A percentile compares a stretch with the other conserved stretches of the same genome.
Evolutionary conservation across 805 yeast species (phyloP).

Genomic region (Dipodascopsis tothii): DNA sequence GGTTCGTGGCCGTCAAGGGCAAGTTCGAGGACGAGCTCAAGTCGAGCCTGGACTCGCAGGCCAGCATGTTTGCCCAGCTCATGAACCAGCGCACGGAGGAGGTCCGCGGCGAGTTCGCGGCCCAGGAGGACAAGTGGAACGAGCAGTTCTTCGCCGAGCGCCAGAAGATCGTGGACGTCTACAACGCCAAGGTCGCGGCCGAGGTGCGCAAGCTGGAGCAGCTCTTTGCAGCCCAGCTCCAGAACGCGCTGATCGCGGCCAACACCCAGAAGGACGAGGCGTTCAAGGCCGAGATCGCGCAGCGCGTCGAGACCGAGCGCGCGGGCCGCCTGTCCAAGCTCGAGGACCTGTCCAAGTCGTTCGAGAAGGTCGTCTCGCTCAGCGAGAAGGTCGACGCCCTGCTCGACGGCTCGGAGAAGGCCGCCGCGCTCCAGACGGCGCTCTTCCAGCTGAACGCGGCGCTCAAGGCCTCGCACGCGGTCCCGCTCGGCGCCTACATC

Average conservation of each 20-base stretch:
- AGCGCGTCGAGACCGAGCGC: constrained; percentile 63
- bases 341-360: constrained; percentile 47
- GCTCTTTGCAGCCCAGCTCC: constrained; percentile 29
- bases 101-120: constrained; percentile 29
- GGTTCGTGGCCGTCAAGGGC: constrained; percentile 14
- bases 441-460: constrained; percentile 39
- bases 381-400: constrained; percentile 35
- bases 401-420: constrained; percentile 35
- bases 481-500: constrained; percentile 33
- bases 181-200: constrained; percentile 46
- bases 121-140: constrained; percentile 50
- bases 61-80: constrained; percentile 28
- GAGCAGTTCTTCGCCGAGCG: constrained; percentile 58
- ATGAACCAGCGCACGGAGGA: constrained; percentile 25
- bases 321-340: constrained; percentile 68
- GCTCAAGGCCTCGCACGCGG: constrained; percentile 35
- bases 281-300: constrained; percentile 50
- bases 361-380: constrained; percentile 47
- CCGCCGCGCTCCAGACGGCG: constrained; percentile 39
- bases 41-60: constrained; percentile 28
- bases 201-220: constrained; percentile 65
- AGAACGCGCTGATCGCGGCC: constrained; percentile 43
- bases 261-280: constrained; percentile 62
- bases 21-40: constrained; percentile 22
- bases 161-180: constrained; percentile 50